These are phyloP conservation scores for Podospora pseudopauciseta DNA, from an alignment of 495 filamentous ascomycete species.

Conservation along the genomic window DNA sequence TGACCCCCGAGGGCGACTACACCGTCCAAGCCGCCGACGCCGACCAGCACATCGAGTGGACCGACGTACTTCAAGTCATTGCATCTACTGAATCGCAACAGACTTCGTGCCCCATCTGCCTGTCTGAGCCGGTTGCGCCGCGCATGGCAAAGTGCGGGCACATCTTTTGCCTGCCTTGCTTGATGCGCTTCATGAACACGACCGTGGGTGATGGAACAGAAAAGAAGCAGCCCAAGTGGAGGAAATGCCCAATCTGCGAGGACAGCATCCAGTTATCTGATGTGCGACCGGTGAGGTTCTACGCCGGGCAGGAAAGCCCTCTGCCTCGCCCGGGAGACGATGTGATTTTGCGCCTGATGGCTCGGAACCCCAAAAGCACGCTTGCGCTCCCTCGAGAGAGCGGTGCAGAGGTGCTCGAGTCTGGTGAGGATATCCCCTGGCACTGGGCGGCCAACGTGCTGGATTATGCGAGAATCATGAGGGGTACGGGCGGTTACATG, in stretches of 20 bases:
- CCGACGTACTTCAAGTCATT: constrained; percentile 82
- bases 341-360: constrained; percentile 81
- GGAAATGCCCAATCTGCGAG: constrained; percentile 96
- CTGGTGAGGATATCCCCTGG: constrained; percentile 82
- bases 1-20: constrained; percentile 78
- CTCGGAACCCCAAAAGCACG: constrained; percentile 72
- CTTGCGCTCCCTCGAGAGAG: constrained; percentile 83
- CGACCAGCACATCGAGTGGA: constrained; percentile 89
- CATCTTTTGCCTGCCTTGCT: constrained; percentile 91
- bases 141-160: constrained; percentile 98
- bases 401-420: constrained; percentile 58
- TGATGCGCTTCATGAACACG: constrained; percentile 94
- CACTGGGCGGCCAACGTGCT: constrained; percentile 88
- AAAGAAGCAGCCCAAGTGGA: constrained; percentile 61
- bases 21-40: constrained; percentile 76
- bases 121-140: constrained; percentile 85
- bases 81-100: constrained; percentile 85
- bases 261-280: constrained; percentile 85
- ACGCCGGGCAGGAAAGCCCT: constrained; percentile 79
- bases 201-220: constrained; percentile 67
- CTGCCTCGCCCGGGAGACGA: constrained; percentile 79
- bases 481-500: constrained; percentile 89
- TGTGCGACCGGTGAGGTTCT: constrained; percentile 87
- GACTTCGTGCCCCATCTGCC: constrained; percentile 87
- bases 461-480: constrained; percentile 95